phyloP scores from a whole-genome alignment of 441 rosid genomes.

The Adansonia madagascariensis region DNA sequence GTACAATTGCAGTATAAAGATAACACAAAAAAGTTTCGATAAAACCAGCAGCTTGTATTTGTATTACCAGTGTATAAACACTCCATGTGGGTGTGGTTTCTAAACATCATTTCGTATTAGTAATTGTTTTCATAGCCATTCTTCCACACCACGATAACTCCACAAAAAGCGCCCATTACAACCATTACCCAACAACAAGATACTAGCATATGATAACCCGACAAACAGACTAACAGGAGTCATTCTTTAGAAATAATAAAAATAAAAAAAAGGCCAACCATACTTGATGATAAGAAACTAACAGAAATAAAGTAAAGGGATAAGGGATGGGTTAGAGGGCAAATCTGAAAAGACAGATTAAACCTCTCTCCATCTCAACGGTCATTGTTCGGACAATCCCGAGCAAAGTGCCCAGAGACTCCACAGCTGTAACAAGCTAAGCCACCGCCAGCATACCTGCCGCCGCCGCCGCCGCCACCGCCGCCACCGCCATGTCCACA shows the following conservation, averaged over 20 bases:
- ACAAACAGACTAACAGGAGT: not conserved
- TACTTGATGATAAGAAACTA: not conserved
- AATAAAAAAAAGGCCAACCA: not conserved
- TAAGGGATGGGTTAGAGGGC: not conserved
- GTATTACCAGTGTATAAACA: constrained; percentile 32
- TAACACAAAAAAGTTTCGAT: too few relatives aligned
- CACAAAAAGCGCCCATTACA: constrained; percentile 31
- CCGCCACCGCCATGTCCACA: constrained; percentile 43
- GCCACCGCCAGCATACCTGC: constrained; percentile 26
- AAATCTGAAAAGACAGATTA: constrained; percentile 16
- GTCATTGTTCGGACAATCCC: constrained; percentile 59
- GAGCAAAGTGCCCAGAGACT: constrained; percentile 59
- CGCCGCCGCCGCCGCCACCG: constrained; percentile 36
- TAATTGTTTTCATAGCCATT: not conserved
- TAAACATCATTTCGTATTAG: not conserved
- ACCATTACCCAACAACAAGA: not conserved
- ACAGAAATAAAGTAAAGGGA: not conserved
- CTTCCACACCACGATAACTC: constrained; percentile 22
- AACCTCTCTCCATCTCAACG: constrained; percentile 31
- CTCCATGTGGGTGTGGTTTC: constrained; percentile 33
- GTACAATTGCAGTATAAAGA: too few relatives aligned
- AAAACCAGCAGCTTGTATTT: constrained; percentile 34
- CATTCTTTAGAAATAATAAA: not conserved
- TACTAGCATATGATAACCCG: not conserved
- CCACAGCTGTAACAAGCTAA: constrained; percentile 61